Base-by-base conservation (phyloP, 768 basidiomycete genomes). In the Mycena floridula region DNA sequence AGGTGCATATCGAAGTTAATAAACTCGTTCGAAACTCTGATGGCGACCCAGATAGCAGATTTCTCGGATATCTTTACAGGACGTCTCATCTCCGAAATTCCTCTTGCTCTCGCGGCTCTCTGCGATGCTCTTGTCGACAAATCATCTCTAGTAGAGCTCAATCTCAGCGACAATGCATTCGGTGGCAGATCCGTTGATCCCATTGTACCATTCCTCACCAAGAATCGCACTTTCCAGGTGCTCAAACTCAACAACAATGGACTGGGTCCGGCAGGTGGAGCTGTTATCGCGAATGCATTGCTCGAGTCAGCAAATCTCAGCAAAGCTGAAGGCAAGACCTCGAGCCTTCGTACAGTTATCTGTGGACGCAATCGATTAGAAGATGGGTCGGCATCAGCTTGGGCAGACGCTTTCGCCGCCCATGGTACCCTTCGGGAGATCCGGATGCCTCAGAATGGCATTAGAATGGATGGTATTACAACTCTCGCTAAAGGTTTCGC, bases 21-120 rank as follows among this genome's bases (percentile, higher is more conserved):
- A 22, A 4, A 16, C 3, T 16, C 15, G 13, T 25, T 39, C 36
- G 28, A 23, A 40, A 37, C 46, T n/a, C 40, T 47, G 25, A 20
- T 40, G 30, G 40, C 37, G 11, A 32, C 37, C 37, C 59, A 98
- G 96, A 69, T 95, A 47, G 95, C 94, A 53, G 85, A 98, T 69
- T 89, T 97, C 52, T 87, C 91, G 24, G 95, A 97, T 67, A 94
- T 99, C 65, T 99, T 99, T 69, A 97, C 95, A 2, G 90, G 94
- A 44, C 89, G 95, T 51, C 77, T 96, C 57, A 97, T 97, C 69
- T 74, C 80, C 49, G 95, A 99, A 63, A 98, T 99, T 59, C 96
- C 95, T 4, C 75, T 68, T 46, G 91, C 96, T 13, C 81, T 99
- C 37, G 76, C 81, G 27, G 85, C 89, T 26, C 78, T 99, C 53